Base-by-base conservation (phyloP, 805 yeast species). In the Phaffomyces opuntiae region DNA sequence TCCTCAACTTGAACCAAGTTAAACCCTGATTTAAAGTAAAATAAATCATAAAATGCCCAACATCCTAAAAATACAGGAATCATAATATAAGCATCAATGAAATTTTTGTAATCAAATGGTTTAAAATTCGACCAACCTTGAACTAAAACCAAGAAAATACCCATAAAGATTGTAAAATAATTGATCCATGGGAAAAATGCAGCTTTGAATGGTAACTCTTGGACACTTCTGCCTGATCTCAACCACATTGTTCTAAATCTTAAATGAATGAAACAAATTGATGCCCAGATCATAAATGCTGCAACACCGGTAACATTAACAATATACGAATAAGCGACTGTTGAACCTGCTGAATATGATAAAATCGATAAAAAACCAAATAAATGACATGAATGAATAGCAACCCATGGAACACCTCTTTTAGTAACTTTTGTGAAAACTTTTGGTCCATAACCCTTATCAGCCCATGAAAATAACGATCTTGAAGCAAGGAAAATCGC, bases 241-340 rank as follows among this genome's bases (percentile, higher is more conserved):
- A 72, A 70, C 59, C 85, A 68, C 14, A 83, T 81, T 33, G 65
- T 61, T 81, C 84, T 83, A 63, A 83, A 84, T 61, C 88, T 71
- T 45, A 81, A 63, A 63, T 83, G 89, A 7, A 81, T 68, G 34
- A 74, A 63, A 29, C 80, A 71, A 49, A 83, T 81, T 57, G 77
- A 73, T 32, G 78, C 73, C 90, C 90, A 82, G 24, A 85, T 72
- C 49, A 83, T 78, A 53, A 83, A 75, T 38, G 90, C 89, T 12
- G 87, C 80, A 39, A 83, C 83, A 40, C 86, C 85, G 14, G 86
- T 74, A 53, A 84, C 82, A 59, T 80, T 82, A 52, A 83, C 68
- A 47, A 84, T 70, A 87, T 89, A 84, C 53, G 71, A 64, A 65
- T 83, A 84, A 21, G 82, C 89, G 7, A 72, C 69, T 26, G 64